Evolutionary conservation across 495 filamentous ascomycete genomes (phyloP), one percentile per base, ranked within the genome.

Genomic region (Cercophora sp.): DNA sequence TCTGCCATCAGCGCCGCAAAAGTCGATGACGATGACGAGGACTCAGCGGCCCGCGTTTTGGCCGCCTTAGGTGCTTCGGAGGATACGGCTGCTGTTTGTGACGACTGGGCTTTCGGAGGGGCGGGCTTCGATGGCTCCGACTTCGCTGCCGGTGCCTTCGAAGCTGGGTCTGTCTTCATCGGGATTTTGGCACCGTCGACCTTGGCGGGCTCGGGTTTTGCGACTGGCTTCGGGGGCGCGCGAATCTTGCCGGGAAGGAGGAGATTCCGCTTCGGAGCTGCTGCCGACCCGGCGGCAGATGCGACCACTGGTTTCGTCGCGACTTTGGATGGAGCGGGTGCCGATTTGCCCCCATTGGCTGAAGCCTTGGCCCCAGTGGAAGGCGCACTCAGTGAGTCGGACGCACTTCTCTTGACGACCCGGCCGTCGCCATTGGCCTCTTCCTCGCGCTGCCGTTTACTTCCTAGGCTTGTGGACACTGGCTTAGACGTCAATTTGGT

Each of bases 1-100:
- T 82, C 81, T 5, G 83, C 84, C 73, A 94, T 48, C 24, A 76
- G 46, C 2, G 69, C 73, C 3, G 75, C 72, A 39, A 84, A 59
- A 15, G 34, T 72, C 0, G 68, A 69, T 5, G 52, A 37, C 39
- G 55, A 39, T 29, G 61, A 16, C 15, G n/a, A n/a, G n/a, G 61
- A n/a, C 13, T 64, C 63, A 9, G 55, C 13, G 22, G 39, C 26
- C 34, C 55, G 52, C 18, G 57, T 8, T 41, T 62, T 66, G 25
- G 46, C 40, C 4, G 25, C 29, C 42, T 60, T 67, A 18, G 48
- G 18, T 1, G 48, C 23, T 10, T 29, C 48, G 8, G 54, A n/a
- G 13, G 56, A 44, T 15, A 54, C 27, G 6, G 51, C 4, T 1
- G 42, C 10, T 9, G 39, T 3, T 27, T 53, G 45, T 25, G 60